Evolutionary conservation across 495 filamentous ascomycete species (phyloP), one percentile per base, ranked within the genome.

Genomic region (Tetracladium setigerum): DNA sequence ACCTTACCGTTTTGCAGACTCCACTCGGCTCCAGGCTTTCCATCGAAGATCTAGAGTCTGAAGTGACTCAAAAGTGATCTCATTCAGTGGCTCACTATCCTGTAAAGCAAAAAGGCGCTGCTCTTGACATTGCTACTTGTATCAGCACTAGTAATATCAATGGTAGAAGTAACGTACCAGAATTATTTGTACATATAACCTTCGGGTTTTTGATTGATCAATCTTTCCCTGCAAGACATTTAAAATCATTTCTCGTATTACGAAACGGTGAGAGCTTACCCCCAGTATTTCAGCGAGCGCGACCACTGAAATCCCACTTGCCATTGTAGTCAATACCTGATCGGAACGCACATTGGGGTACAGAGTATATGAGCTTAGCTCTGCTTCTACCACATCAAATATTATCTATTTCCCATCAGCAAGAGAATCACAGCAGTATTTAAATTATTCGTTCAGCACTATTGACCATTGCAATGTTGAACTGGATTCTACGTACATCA

Each of bases 11-110:
- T 77, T 77, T 0, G 62, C 64, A 24, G 67, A 71, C 55, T 77
- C 73, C 6, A 77, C 65, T 38, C 66, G 70, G 49, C 66, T 67
- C 73, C 73, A 77, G 3, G 71, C 68, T 47, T 75, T 75, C 73
- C 73, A 77, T 57, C 71, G 56, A 38, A 62, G 59, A 27, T 74
- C 73, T 14, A 70, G 62, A 57, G 74, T 70, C 7, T 66, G 58
- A 2, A 74, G 59, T 13, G 61, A 58, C 24, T 72, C 66, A 34
- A 73, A 73, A 5, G 74, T 50, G 35, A 59, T 63, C 53, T 64
- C 68, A 37, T 72, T 69, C 8, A 74, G 65, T 1, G 67, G 58
- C 47, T 72, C 67, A n/a, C 67, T 66, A 46, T 74, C 71, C 7
- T 57, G 69, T 8, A 67, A 62, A 14, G 68, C 63, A 47, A 77